phyloP scores from a whole-genome alignment of 106 monocot genomes.

The Acorus calamus region DNA sequence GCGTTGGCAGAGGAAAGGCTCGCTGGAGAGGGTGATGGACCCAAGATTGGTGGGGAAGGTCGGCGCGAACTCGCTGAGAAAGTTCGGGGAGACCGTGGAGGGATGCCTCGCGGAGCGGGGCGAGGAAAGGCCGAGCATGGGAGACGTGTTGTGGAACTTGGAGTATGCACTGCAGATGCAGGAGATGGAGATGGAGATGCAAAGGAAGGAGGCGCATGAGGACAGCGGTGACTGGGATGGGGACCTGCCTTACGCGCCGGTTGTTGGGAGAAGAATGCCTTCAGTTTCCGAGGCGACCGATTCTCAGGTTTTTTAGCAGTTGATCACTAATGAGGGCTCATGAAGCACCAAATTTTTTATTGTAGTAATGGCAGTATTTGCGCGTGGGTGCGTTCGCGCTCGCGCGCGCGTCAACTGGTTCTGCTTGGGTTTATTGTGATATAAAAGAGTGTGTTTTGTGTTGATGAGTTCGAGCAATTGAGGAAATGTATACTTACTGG shows the following conservation, averaged over 20 bases:
- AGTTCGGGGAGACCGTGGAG: slow-evolving; percentile 63
- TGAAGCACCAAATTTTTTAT: slow-evolving; percentile 2
- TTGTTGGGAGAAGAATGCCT: background rate
- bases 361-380: too few relatives aligned
- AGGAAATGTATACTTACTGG: too few relatives aligned
- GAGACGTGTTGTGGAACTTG: slow-evolving; percentile 71
- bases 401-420: too few relatives aligned
- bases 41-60: slow-evolving; percentile 29
- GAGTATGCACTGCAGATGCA: slow-evolving; percentile 73
- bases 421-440: too few relatives aligned
- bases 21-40: slow-evolving; percentile 55
- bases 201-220: slow-evolving; percentile 30
- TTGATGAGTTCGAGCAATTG: too few relatives aligned
- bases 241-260: slow-evolving; percentile 1
- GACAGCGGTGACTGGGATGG: slow-evolving; percentile 31
- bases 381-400: too few relatives aligned
- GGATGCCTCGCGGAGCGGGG: slow-evolving; percentile 62
- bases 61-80: slow-evolving; percentile 38
- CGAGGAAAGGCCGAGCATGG: slow-evolving; percentile 49
- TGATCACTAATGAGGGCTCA: slow-evolving; percentile 36
- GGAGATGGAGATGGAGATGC: slow-evolving; percentile 32
- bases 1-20: slow-evolving; percentile 22
- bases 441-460: too few relatives aligned
- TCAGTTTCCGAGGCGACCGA: background rate
- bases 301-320: slow-evolving; percentile 45